A percentile compares a stretch with the other conserved stretches of the same genome.
Evolutionary conservation across 2,329 filamentous ascomycete genomes (phyloP).

Genomic region (Furcasterigmium furcatum): DNA sequence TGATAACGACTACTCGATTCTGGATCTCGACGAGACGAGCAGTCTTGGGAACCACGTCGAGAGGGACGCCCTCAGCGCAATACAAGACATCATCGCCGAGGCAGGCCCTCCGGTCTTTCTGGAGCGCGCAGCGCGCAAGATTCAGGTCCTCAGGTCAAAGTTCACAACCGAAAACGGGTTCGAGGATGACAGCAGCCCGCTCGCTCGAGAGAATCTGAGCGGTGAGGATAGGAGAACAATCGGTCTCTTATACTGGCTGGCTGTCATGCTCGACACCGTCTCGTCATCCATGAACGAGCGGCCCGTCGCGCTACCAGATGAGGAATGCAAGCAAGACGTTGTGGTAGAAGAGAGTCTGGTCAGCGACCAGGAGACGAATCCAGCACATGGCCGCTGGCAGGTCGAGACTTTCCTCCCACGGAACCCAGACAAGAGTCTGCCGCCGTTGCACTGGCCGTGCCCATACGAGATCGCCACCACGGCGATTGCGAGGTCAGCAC

Average conservation of each 20-base stretch:
- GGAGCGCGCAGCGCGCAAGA: constrained; percentile 33
- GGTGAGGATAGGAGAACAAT: constrained; percentile 37
- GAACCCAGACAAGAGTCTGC: constrained; percentile 21
- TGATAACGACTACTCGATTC: neutral
- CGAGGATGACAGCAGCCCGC: neutral
- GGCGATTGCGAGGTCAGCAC: constrained; percentile 48
- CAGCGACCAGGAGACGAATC: constrained; percentile 16
- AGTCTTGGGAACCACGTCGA: neutral
- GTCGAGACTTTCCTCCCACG: constrained; percentile 27
- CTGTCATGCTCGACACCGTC: constrained; percentile 56
- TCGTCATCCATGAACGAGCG: constrained; percentile 46
- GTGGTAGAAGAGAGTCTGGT: neutral
- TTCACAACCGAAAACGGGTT: constrained; percentile 7
- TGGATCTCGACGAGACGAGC: neutral
- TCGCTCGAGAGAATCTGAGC: neutral
- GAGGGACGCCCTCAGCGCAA: neutral
- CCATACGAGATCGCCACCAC: constrained; percentile 46
- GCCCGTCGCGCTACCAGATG: constrained; percentile 31
- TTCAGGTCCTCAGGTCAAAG: constrained; percentile 30
- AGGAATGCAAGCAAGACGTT: constrained; percentile 28
- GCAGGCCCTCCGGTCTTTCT: constrained; percentile 28
- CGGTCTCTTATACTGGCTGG: constrained; percentile 54
- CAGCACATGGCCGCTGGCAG: constrained; percentile 16
- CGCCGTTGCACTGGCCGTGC: constrained; percentile 47
- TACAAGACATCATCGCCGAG: constrained; percentile 13